These are phyloP conservation scores for Trichoderma oligosporum DNA, from an alignment of 2,329 filamentous ascomycete species.

Conservation along the genomic window DNA sequence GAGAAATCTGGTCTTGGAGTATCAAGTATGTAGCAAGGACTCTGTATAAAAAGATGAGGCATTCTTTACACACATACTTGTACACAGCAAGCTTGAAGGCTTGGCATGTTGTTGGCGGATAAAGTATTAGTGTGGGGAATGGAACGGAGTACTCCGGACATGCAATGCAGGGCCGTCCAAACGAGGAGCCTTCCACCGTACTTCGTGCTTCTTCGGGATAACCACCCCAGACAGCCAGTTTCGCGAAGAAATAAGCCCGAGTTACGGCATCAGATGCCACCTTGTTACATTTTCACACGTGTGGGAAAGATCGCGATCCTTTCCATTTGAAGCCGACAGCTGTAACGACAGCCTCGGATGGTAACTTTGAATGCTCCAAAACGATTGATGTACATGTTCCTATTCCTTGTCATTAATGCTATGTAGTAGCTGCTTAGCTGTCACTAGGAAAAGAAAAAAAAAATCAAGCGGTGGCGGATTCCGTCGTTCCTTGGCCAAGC, in stretches of 20 bases:
- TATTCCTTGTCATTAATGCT: not conserved
- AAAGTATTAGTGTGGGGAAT: slow-evolving; percentile 11
- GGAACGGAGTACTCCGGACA: slow-evolving; percentile 4
- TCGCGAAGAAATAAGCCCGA: slow-evolving; percentile 15
- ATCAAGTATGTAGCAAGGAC: not conserved
- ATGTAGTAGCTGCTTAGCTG: slow-evolving; percentile 8
- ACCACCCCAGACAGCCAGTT: slow-evolving; percentile 1
- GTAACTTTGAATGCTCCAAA: not conserved
- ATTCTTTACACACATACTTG: not conserved
- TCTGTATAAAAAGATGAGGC: not conserved
- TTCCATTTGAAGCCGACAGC: slow-evolving; percentile 1
- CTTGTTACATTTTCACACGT: slow-evolving; percentile 7
- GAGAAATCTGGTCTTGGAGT: not conserved
- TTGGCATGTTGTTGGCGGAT: slow-evolving; percentile 8
- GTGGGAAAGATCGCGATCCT: slow-evolving; percentile 7
- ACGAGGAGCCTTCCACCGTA: slow-evolving; percentile 13
- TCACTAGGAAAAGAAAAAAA: slow-evolving; percentile 1
- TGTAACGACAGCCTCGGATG: not conserved
- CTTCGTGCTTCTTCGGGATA: slow-evolving; percentile 14
- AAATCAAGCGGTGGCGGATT: slow-evolving; percentile 14
- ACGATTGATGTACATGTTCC: slow-evolving; percentile 2
- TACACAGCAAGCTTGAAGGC: slow-evolving; percentile 3
- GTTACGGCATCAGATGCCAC: not conserved
- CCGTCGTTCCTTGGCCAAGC: not conserved
- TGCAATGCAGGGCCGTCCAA: slow-evolving; percentile 17